These are phyloP conservation scores for Phytophthora megakarya DNA, from an alignment of 352 stramenopile species.

Conservation along the genomic window DNA sequence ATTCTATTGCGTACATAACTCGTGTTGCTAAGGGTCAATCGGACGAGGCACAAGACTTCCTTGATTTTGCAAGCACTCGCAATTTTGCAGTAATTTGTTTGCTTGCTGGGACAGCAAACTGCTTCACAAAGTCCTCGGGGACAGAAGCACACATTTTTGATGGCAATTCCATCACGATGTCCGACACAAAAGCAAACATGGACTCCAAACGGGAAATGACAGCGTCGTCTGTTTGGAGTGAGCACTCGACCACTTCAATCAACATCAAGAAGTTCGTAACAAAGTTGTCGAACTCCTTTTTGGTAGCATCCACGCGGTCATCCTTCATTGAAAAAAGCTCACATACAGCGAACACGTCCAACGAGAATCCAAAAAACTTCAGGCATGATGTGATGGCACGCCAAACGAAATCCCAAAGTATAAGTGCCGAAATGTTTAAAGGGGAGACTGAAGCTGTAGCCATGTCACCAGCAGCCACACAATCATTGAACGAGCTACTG, in stretches of 20 bases:
- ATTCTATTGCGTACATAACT: too few species aligned
- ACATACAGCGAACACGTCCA: conserved; percentile 19
- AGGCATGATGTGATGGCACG: conserved; percentile 33
- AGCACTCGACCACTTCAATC: conserved; percentile 12
- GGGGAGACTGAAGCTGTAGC: conserved; percentile 2
- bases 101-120: conserved; percentile 12
- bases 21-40: too few species aligned
- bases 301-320: conserved; percentile 1
- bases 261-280: conserved; percentile 8
- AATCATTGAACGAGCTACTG: conserved; percentile 5
- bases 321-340: conserved; percentile 24
- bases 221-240: background rate
- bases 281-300: conserved; percentile 16
- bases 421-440: conserved; percentile 11
- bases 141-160: background rate
- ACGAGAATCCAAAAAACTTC: conserved; percentile 16
- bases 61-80: too few species aligned
- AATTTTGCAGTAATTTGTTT: conserved; percentile 16
- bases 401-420: conserved; percentile 48
- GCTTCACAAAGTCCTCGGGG: background rate
- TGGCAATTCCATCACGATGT: conserved; percentile 13
- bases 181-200: conserved; percentile 22
- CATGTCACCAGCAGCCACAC: conserved; percentile 14
- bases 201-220: conserved; percentile 16
- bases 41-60: too few species aligned